These are phyloP conservation scores for Mycena polygramma DNA, from an alignment of 768 basidiomycete genomes.

Conservation along the genomic window DNA sequence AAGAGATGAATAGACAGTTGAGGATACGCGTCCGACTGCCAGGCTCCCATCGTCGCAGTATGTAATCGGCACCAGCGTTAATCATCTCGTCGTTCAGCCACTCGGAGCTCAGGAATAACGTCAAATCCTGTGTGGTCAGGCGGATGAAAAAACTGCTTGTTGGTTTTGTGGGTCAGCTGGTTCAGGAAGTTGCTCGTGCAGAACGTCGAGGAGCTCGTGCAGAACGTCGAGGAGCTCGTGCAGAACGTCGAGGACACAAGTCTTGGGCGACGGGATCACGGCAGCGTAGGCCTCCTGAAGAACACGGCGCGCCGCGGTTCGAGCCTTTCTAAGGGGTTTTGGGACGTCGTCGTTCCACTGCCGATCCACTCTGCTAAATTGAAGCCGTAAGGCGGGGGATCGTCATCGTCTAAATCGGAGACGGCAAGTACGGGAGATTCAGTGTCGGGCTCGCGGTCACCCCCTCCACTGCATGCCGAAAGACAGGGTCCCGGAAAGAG, in stretches of 20 bases:
- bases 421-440: not conserved
- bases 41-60: not conserved
- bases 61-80: constrained; percentile 17
- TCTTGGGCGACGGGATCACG: not conserved
- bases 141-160: constrained; percentile 1
- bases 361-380: not conserved
- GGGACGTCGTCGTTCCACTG: constrained; percentile 4
- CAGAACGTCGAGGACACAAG: constrained; percentile 1
- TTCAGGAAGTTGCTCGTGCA: not conserved
- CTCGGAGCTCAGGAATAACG: not conserved
- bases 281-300: not conserved
- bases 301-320: constrained; percentile 4
- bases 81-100: constrained; percentile 29
- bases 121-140: constrained; percentile 6
- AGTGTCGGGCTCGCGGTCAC: not conserved
- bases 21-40: constrained; percentile 12
- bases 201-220: too few relatives aligned
- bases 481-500: not conserved
- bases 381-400: not conserved
- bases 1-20: constrained; percentile 20
- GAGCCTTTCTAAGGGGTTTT: not conserved
- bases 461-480: not conserved
- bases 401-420: not conserved
- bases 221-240: too few relatives aligned
- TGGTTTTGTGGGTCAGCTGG: not conserved